Base-by-base conservation (phyloP, 805 yeast species). In the Ogataea methylovora region DNA sequence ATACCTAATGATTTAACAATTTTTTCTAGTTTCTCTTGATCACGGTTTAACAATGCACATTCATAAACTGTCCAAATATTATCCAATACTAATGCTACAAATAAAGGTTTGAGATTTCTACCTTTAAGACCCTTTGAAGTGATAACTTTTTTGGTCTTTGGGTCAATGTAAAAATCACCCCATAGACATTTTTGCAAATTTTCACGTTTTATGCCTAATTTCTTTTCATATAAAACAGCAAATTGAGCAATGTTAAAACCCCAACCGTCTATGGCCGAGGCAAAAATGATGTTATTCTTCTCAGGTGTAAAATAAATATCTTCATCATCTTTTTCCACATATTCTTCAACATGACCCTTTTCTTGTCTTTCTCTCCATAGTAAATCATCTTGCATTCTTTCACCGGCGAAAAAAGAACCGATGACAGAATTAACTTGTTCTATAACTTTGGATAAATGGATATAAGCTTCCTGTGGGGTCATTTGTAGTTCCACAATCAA, bases 211-310 rank as follows among this genome's bases (percentile, higher is more conserved):
- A 90, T 81, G 0, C 95, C 96, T 14, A 90, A 63, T 48, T 86
- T 86, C 32, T 75, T 74, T 60, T 82, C 92, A 54, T 86, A 85
- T 23, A 92, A 76, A 37, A 82, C 79, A 7, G 96, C 84, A 58
- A 92, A 84, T 44, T 92, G 95, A 33, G 84, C 76, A 32, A 92
- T 67, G 28, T 85, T 83, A 57, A 92, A 92, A 1, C 97, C 99
- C 97, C 98, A 92, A 10, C 97, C 97, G 60, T 92, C 98, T 14
- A 83, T 67, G 1, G 98, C 98, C 20, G 76, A 69, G 1, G 95
- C 90, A 63, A 90, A 90, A 0, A 90, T 75, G 5, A 90, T 96
- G 51, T 90, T 90, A 52, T 86, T 86, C 44, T 75, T 71, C 33
- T 81, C 84, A 0, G 99, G 98, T 13, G 84, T 70, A 42, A 90